Percentiles rank a stretch among this genome's conserved stretches.
Evolutionary conservation across 257 asterid genomes (phyloP).

Genomic region (Lycium barbarum): DNA sequence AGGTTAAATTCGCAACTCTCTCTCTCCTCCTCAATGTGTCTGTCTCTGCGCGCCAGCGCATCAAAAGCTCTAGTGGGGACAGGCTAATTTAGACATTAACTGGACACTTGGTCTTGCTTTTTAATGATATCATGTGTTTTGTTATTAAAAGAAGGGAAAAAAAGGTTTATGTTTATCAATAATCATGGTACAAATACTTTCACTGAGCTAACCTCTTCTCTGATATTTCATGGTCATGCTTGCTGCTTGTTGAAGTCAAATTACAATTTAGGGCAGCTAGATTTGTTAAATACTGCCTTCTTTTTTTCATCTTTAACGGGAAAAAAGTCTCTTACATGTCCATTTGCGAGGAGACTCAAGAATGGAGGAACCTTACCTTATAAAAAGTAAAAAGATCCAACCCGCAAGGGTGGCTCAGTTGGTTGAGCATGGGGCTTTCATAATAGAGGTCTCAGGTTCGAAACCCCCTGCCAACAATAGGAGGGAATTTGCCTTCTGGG

Average conservation of each 20-base stretch:
- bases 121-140: not conserved
- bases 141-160: not conserved
- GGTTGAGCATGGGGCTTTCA: too few species aligned
- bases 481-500: too few species aligned
- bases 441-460: too few species aligned
- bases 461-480: too few species aligned
- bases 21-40: not conserved
- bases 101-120: not conserved
- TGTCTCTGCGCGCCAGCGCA: not conserved
- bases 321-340: not conserved
- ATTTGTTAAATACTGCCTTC: not conserved
- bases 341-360: not conserved
- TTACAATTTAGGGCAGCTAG: not conserved
- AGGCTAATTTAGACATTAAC: not conserved
- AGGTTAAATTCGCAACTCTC: slow-evolving; percentile 48
- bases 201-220: not conserved
- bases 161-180: not conserved
- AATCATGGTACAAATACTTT: not conserved
- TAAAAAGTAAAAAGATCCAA: not conserved
- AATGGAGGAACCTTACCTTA: not conserved
- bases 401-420: too few species aligned
- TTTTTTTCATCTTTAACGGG: not conserved
- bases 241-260: not conserved
- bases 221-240: not conserved
- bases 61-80: not conserved